phyloP scores from a whole-genome alignment of 2,329 filamentous ascomycete genomes.

The Colletotrichum tamarilloi region DNA sequence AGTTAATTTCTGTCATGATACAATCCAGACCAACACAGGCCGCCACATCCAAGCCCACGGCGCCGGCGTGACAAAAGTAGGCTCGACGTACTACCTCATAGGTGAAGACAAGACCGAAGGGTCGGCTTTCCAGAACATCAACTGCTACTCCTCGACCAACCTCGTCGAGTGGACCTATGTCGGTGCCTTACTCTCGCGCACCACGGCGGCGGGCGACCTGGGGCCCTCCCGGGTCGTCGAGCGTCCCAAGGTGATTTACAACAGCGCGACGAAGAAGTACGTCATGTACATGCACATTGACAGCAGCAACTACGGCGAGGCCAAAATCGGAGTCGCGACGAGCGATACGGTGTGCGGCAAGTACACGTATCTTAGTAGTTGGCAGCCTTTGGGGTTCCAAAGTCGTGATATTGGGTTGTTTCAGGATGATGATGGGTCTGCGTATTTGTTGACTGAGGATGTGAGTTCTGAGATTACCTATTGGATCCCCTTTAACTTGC shows the following conservation, averaged over 20 bases:
- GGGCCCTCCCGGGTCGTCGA: constrained; percentile 73
- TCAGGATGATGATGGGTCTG: constrained; percentile 70
- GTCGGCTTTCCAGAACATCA: constrained; percentile 70
- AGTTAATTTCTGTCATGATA: no score
- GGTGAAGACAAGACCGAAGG: constrained; percentile 78
- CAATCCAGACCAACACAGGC: constrained; percentile 52
- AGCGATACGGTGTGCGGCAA: constrained; percentile 68
- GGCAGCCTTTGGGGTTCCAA: constrained; percentile 45
- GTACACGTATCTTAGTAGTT: constrained; percentile 56
- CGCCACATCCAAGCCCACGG: constrained; percentile 75
- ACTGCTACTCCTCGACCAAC: constrained; percentile 74
- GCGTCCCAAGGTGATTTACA: constrained; percentile 76
- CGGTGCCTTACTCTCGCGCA: constrained; percentile 67
- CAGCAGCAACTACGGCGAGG: constrained; percentile 68
- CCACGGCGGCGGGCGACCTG: constrained; percentile 62
- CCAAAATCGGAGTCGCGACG: constrained; percentile 72
- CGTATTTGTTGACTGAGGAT: constrained; percentile 71
- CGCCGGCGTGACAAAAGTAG: constrained; percentile 65
- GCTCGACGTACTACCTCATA: constrained; percentile 72
- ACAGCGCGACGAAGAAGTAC: constrained; percentile 69
- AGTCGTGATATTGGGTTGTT: constrained; percentile 68
- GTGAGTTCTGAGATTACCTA: constrained; percentile 3
- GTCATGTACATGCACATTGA: constrained; percentile 79
- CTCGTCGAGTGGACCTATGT: constrained; percentile 73
- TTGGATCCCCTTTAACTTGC: no score